Evolutionary conservation across 768 basidiomycete species (phyloP).

Genomic region (Vararia minispora): DNA sequence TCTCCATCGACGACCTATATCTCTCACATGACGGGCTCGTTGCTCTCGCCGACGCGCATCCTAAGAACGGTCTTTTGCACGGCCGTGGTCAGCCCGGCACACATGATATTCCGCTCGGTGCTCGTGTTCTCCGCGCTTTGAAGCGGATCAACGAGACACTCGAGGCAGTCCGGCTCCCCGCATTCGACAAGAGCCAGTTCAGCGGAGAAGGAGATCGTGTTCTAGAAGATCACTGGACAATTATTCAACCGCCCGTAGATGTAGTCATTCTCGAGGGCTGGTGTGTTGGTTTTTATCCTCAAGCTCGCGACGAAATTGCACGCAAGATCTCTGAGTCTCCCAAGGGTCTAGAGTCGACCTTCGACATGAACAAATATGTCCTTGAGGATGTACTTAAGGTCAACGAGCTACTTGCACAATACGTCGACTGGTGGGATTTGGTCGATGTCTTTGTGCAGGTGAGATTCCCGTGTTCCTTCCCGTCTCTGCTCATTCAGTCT

Average conservation of each 20-base stretch:
- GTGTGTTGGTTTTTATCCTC: slow-evolving; percentile 82
- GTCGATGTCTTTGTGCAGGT: slow-evolving; percentile 77
- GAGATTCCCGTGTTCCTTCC: slow-evolving; percentile 11
- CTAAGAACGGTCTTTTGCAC: slow-evolving; percentile 53
- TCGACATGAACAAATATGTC: slow-evolving; percentile 27
- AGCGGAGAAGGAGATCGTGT: slow-evolving; percentile 79
- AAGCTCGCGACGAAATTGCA: slow-evolving; percentile 38
- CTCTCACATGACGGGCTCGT: slow-evolving; percentile 55
- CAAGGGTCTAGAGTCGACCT: slow-evolving; percentile 19
- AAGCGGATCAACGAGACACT: slow-evolving; percentile 25
- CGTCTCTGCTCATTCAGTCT: neutral
- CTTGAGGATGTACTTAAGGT: slow-evolving; percentile 48
- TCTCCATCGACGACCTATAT: slow-evolving; percentile 84
- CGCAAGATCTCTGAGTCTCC: slow-evolving; percentile 35
- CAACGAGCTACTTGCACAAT: slow-evolving; percentile 50
- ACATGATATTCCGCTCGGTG: slow-evolving; percentile 68
- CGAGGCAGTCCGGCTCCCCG: slow-evolving; percentile 43
- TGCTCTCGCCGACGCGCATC: slow-evolving; percentile 40
- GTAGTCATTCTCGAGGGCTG: slow-evolving; percentile 93
- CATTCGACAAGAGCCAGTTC: slow-evolving; percentile 81
- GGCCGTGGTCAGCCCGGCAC: slow-evolving; percentile 94
- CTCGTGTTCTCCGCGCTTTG: slow-evolving; percentile 38
- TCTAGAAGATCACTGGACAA: slow-evolving; percentile 25
- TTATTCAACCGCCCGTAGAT: slow-evolving; percentile 48
- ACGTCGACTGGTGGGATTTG: slow-evolving; percentile 55